Conservation (phyloP, 331 rosid species). For the Prunus yedoensis region DNA sequence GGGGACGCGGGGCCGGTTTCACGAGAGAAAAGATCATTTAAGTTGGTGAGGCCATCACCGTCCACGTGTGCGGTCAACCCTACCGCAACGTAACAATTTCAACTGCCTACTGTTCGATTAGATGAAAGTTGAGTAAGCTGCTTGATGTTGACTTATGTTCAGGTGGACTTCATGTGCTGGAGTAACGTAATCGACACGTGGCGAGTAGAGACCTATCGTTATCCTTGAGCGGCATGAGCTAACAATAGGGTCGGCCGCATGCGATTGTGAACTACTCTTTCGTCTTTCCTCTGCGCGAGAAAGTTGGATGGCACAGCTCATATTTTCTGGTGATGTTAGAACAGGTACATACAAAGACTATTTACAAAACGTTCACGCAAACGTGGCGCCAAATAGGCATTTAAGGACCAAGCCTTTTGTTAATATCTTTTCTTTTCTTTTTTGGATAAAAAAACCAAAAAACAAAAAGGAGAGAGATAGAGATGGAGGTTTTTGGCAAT, state of each 20-base stretch:
- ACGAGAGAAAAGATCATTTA: constrained; percentile 8
- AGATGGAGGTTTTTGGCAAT: too few relatives aligned
- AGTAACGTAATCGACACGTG: constrained; percentile 13
- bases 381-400: constrained; percentile 58
- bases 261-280: not conserved
- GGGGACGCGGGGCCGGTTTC: constrained; percentile 9
- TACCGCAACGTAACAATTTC: not conserved
- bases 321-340: too few relatives aligned
- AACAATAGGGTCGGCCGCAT: not conserved
- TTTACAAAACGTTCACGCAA: constrained; percentile 27
- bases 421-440: not conserved
- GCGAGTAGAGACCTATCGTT: not conserved
- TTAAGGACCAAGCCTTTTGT: not conserved
- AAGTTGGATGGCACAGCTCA: constrained; percentile 13
- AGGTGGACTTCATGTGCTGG: not conserved
- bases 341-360: not conserved
- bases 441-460: not conserved
- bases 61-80: constrained; percentile 45
- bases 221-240: not conserved
- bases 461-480: not conserved
- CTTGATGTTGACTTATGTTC: not conserved
- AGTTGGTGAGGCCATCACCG: not conserved
- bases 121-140: not conserved
- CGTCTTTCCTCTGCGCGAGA: not conserved
- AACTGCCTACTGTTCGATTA: constrained; percentile 5